A percentile compares a stretch with the other conserved stretches of the same genome.
These are phyloP conservation scores for Venturia pyrina DNA, from an alignment of 2,329 filamentous ascomycete species.

Conservation along the genomic window DNA sequence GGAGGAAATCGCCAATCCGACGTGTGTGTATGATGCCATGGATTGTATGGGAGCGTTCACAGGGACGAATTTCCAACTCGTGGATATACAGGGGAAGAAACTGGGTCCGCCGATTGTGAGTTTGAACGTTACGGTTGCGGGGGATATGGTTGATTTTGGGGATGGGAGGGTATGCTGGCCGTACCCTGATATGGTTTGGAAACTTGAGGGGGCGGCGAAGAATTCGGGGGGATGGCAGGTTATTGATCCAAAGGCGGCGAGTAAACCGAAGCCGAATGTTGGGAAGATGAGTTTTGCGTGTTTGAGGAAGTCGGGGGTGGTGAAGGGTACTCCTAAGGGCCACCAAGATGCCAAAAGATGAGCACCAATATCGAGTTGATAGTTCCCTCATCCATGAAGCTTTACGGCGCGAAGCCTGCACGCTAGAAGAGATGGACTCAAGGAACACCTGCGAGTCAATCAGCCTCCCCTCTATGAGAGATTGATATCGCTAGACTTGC, in stretches of 20 bases:
- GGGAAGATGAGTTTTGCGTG: conserved; percentile 7
- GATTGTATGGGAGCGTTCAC: conserved; percentile 49
- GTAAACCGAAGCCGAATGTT: background rate
- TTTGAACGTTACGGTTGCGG: conserved; percentile 48
- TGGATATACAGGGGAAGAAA: conserved; percentile 39
- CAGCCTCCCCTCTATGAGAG: too few relatives aligned
- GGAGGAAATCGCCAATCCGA: conserved; percentile 49
- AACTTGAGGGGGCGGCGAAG: conserved; percentile 22
- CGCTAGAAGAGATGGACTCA: too few relatives aligned
- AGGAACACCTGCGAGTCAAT: too few relatives aligned
- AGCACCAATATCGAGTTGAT: too few relatives aligned
- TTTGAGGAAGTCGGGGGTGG: conserved; percentile 7
- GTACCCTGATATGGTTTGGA: conserved; percentile 48
- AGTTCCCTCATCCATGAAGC: too few relatives aligned
- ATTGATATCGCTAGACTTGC: too few relatives aligned
- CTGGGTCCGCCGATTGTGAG: conserved; percentile 41
- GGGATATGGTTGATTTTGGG: conserved; percentile 52
- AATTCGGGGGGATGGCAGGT: background rate
- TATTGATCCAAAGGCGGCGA: conserved; percentile 4
- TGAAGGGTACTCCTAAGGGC: too few relatives aligned
- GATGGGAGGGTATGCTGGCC: conserved; percentile 53
- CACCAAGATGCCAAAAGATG: too few relatives aligned
- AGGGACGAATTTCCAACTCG: conserved; percentile 50
- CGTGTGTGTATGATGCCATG: conserved; percentile 48
- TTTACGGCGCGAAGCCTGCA: too few relatives aligned